Conservation (phyloP, 257 asterid genomes). For the Solanum microdontum region DNA sequence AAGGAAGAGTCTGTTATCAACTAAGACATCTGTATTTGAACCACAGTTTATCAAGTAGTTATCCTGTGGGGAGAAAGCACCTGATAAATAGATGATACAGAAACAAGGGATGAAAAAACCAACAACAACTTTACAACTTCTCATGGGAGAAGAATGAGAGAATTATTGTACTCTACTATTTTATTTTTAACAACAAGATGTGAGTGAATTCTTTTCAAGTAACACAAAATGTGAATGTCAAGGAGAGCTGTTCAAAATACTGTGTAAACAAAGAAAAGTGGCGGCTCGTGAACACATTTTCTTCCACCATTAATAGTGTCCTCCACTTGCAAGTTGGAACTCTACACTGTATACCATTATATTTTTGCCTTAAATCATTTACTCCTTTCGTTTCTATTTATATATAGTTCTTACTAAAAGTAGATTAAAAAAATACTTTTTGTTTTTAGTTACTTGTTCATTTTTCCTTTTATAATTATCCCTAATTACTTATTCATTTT, state of each 20-base stretch:
- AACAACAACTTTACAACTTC: slow-evolving; percentile 10
- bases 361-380: neutral
- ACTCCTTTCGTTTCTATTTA: neutral
- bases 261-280: neutral
- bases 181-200: neutral
- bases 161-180: neutral
- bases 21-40: slow-evolving; percentile 16
- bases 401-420: neutral
- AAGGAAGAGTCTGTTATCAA: slow-evolving; percentile 45
- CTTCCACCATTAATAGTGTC: neutral
- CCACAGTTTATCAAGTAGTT: slow-evolving; percentile 69
- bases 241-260: neutral
- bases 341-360: neutral
- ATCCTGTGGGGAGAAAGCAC: slow-evolving; percentile 55
- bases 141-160: slow-evolving; percentile 22
- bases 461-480: no score
- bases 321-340: neutral
- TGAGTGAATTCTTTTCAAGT: neutral
- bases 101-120: slow-evolving; percentile 14
- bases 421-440: no score
- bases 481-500: no score
- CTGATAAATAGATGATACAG: slow-evolving; percentile 11
- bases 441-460: no score
- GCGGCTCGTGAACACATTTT: neutral
- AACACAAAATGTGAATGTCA: neutral